A percentile compares a stretch with the other conserved stretches of the same genome.
Conservation (phyloP, 352 stramenopile genomes). For the Phytophthora rubi region DNA sequence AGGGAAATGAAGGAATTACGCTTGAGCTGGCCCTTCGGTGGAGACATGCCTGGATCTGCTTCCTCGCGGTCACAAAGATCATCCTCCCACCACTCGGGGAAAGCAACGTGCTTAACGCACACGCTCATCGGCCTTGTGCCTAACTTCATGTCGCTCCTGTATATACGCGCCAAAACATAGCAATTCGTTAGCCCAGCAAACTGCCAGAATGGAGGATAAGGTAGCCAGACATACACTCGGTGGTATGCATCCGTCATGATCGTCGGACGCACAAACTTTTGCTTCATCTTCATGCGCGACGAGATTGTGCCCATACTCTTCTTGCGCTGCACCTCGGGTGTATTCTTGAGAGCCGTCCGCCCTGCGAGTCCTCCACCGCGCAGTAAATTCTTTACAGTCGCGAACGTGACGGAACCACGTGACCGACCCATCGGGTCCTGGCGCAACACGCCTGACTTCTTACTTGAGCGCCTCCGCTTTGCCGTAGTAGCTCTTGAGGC, state of each 20-base stretch:
- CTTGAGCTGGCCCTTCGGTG: conserved; percentile 57
- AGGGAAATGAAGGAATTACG: conserved; percentile 60
- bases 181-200: conserved; percentile 1
- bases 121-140: conserved; percentile 59
- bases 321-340: conserved; percentile 43
- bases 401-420: conserved; percentile 58
- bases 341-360: conserved; percentile 44
- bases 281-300: conserved; percentile 64
- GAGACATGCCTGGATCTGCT: conserved; percentile 57
- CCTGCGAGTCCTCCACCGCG: conserved; percentile 51
- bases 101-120: conserved; percentile 56
- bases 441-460: conserved; percentile 15
- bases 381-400: conserved; percentile 68
- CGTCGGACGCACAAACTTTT: conserved; percentile 69
- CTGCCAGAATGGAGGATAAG: background rate
- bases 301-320: conserved; percentile 72
- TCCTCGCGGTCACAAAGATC: conserved; percentile 39
- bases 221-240: conserved; percentile 55
- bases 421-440: conserved; percentile 26
- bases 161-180: background rate
- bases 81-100: conserved; percentile 41
- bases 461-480: conserved; percentile 32
- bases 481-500: conserved; percentile 10
- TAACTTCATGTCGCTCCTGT: conserved; percentile 79
- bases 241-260: conserved; percentile 75